Evolutionary conservation across 2,329 filamentous ascomycete species (phyloP), one percentile per base, ranked within the genome.

Genomic region (Corynespora cassiicola): DNA sequence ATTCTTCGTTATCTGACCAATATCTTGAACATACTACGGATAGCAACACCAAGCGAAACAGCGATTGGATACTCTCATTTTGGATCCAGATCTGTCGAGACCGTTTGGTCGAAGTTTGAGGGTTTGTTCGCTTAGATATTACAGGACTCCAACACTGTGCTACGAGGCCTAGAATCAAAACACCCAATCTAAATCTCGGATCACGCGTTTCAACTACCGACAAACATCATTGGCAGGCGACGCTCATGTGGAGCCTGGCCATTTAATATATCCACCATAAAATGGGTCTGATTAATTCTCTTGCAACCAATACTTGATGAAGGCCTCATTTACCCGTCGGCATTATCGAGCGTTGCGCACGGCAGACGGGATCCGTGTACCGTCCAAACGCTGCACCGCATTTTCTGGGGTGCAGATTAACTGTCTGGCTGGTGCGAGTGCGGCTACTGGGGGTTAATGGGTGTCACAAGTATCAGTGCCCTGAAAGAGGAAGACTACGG

Each of bases 281-380:
- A 39, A 31, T 33, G 43, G 40, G 50, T 52, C 36, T 50, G 47
- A 32, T 31, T 38, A 36, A 35, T 31, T 47, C 39, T 45, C 45
- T 47, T 38, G 31, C 29, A 26, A 36, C 42, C 40, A 50, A 45
- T 52, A 42, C 49, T 38, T 25, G 20, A 18, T 31, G 20, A 21
- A 25, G 37, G 27, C 16, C 36, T 35, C 38, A 27, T 57, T 56
- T 58, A 57, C 37, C 56, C 55, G 45, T 31, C 52, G 55, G 55
- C 30, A 45, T 38, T 45, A 33, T 34, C 16, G 14, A 6, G 8
- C 25, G 24, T 26, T 6, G 19, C 22, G 37, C 26, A 16, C 8
- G 27, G 17, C 21, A 24, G 41, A 47, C 41, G 31, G n/a, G n/a
- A n/a, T n/a, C n/a, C n/a, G n/a, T n/a, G n/a, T n/a, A n/a, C n/a